Conservation (phyloP, 1,139 yeast genomes). For the Lodderomyces margitis region DNA sequence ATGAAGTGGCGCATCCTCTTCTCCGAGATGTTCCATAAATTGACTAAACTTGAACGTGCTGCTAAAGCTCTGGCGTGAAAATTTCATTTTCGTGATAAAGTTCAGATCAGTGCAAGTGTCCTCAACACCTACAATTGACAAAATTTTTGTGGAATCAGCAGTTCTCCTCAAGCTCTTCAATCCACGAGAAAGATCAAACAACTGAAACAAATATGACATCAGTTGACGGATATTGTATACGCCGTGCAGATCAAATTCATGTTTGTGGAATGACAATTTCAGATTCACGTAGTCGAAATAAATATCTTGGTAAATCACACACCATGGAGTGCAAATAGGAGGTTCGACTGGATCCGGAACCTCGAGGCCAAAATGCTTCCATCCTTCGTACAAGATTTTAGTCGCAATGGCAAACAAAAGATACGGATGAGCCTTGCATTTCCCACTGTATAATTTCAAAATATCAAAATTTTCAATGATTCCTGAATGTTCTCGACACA, state of each 20-base stretch:
- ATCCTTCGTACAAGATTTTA: constrained; percentile 1
- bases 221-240: neutral
- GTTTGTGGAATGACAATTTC: neutral
- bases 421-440: neutral
- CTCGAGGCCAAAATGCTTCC: neutral
- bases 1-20: neutral
- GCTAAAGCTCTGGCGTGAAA: neutral
- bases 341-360: neutral
- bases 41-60: neutral
- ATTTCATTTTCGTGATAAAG: neutral
- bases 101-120: neutral
- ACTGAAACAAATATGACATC: neutral
- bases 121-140: neutral
- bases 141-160: neutral
- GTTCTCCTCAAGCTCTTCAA: neutral
- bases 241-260: neutral
- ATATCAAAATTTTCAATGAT: constrained; percentile 28
- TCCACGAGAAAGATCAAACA: neutral
- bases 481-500: neutral
- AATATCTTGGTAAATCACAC: neutral
- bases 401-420: constrained; percentile 5
- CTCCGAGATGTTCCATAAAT: neutral
- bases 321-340: constrained; percentile 1
- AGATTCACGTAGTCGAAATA: neutral
- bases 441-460: constrained; percentile 22